phyloP scores from a whole-genome alignment of 306 rosid species.

The Pyrus bretschneideri region DNA sequence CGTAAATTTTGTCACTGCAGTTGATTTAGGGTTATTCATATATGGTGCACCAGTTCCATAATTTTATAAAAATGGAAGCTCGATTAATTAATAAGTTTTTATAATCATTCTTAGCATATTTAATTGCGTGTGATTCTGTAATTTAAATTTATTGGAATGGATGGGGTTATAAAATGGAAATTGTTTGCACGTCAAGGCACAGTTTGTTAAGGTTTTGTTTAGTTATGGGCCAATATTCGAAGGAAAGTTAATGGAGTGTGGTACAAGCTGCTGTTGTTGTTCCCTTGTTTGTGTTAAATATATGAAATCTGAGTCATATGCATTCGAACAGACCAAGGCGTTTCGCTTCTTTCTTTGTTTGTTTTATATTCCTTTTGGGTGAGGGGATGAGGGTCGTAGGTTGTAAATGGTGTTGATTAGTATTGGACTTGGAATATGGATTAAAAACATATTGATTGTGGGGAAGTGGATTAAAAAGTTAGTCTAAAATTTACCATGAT shows the following conservation, averaged over 20 bases:
- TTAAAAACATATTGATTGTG: too few relatives aligned
- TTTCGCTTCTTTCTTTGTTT: neutral
- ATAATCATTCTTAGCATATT: too few relatives aligned
- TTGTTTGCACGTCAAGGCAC: neutral
- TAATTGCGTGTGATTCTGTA: neutral
- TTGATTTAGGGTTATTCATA: too few relatives aligned
- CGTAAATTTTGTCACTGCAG: too few relatives aligned
- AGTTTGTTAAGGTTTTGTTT: neutral
- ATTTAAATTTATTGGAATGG: neutral
- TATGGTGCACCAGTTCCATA: neutral
- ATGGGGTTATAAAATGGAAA: neutral
- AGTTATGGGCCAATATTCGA: neutral
- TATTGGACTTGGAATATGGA: too few relatives aligned
- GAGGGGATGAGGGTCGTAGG: neutral
- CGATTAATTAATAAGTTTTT: neutral
- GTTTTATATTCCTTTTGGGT: neutral
- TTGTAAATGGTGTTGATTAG: neutral
- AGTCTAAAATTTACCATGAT: too few relatives aligned
- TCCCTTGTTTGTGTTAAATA: too few relatives aligned
- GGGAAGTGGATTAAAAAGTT: too few relatives aligned
- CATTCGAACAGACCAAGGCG: too few relatives aligned
- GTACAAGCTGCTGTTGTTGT: neutral
- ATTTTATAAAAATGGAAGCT: neutral
- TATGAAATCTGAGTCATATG: too few relatives aligned
- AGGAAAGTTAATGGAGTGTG: neutral